These are phyloP conservation scores for Candida xyloterini DNA, from an alignment of 805 yeast genomes.

Conservation along the genomic window DNA sequence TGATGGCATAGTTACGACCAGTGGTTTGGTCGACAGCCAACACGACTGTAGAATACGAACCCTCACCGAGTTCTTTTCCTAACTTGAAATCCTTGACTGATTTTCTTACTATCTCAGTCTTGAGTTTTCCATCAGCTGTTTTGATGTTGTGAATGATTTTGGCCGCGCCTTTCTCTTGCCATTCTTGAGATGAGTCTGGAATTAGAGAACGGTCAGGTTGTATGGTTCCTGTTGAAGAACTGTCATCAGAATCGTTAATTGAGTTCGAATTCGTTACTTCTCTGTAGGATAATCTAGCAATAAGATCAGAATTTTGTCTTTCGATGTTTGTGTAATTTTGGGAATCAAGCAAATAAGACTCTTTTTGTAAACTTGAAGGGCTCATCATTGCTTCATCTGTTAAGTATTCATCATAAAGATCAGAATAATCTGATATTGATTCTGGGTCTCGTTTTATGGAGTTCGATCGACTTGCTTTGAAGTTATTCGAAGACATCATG, in stretches of 20 bases:
- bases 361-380: not conserved
- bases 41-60: constrained; percentile 91
- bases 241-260: constrained; percentile 1
- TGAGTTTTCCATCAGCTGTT: constrained; percentile 47
- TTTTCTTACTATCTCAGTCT: constrained; percentile 47
- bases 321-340: constrained; percentile 1
- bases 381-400: constrained; percentile 6
- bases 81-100: constrained; percentile 82
- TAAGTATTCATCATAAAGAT: constrained; percentile 30
- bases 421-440: constrained; percentile 21
- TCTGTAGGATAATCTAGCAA: not conserved
- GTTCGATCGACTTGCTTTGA: constrained; percentile 13
- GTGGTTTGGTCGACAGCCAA: constrained; percentile 76
- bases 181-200: constrained; percentile 36
- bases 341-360: not conserved
- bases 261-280: not conserved
- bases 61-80: constrained; percentile 89
- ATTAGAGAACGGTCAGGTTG: constrained; percentile 6
- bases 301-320: constrained; percentile 1
- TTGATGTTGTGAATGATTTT: constrained; percentile 43
- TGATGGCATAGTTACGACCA: constrained; percentile 66
- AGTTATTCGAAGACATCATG: constrained; percentile 2
- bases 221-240: not conserved
- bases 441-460: constrained; percentile 2
- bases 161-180: constrained; percentile 63